These are phyloP conservation scores for Pichia rugopelliculosa DNA, from an alignment of 805 yeast genomes.

Conservation along the genomic window DNA sequence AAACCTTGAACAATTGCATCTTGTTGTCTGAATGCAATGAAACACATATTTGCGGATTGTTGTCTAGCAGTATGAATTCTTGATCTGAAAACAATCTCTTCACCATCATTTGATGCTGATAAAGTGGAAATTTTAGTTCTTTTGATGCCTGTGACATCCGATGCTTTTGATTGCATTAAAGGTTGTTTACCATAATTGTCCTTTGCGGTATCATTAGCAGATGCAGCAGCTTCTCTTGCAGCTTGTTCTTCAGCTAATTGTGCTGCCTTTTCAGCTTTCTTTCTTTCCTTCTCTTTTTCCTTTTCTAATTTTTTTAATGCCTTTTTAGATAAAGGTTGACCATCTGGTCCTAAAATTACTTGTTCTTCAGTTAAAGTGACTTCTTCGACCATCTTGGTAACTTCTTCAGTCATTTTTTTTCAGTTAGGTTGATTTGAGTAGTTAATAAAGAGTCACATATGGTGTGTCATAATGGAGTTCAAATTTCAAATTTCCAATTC, in stretches of 20 bases:
- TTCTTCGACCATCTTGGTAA: slow-evolving; percentile 23
- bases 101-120: slow-evolving; percentile 60
- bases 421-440: neutral
- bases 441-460: neutral
- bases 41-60: slow-evolving; percentile 92
- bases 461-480: neutral
- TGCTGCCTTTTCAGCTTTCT: slow-evolving; percentile 89
- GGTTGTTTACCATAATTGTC: slow-evolving; percentile 88
- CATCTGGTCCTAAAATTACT: slow-evolving; percentile 43
- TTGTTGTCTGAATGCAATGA: slow-evolving; percentile 89
- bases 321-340: slow-evolving; percentile 84
- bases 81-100: slow-evolving; percentile 81
- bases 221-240: slow-evolving; percentile 57
- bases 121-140: slow-evolving; percentile 55
- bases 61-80: slow-evolving; percentile 89
- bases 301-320: slow-evolving; percentile 93
- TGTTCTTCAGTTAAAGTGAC: slow-evolving; percentile 16
- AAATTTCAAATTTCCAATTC: neutral
- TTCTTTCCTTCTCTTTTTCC: slow-evolving; percentile 84
- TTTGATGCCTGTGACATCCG: slow-evolving; percentile 51
- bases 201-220: slow-evolving; percentile 80
- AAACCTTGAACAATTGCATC: slow-evolving; percentile 75
- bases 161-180: slow-evolving; percentile 57
- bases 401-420: slow-evolving; percentile 23
- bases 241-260: slow-evolving; percentile 82